phyloP scores from a whole-genome alignment of 1,284 basidiomycete genomes.

The Austroboletus niveus region DNA sequence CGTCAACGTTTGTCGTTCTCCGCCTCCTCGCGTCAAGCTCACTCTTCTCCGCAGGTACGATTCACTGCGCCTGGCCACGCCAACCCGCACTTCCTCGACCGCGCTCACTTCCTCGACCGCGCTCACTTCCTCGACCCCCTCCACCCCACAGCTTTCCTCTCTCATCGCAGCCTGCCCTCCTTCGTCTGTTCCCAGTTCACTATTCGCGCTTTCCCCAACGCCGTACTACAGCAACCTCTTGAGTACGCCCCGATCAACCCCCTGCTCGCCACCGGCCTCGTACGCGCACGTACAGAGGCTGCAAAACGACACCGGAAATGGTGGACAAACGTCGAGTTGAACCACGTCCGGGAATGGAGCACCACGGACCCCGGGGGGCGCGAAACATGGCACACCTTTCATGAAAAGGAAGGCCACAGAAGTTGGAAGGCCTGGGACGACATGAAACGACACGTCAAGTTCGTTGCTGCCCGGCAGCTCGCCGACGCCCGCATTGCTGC shows the following conservation, averaged over 20 bases:
- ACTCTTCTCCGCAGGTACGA: conserved; percentile 2
- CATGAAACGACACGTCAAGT: not conserved
- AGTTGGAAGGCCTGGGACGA: not conserved
- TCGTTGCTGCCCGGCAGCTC: too few relatives aligned
- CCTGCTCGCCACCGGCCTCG: conserved; percentile 9
- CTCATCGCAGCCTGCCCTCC: conserved; percentile 13
- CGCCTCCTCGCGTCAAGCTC: not conserved
- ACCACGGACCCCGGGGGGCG: not conserved
- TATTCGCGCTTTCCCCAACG: conserved; percentile 28
- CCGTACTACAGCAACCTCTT: conserved; percentile 16
- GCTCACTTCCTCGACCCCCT: conserved; percentile 12
- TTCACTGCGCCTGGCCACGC: conserved; percentile 12
- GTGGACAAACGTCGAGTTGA: not conserved
- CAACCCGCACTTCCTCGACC: conserved; percentile 15
- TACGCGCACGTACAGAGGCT: not conserved
- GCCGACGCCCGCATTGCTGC: not conserved
- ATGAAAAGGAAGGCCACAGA: not conserved
- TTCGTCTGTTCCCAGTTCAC: conserved; percentile 22
- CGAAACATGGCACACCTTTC: not conserved
- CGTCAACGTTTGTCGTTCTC: not conserved
- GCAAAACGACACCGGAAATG: not conserved
- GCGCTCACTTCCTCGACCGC: conserved; percentile 10
- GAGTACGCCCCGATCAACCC: conserved; percentile 16
- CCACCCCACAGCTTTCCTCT: conserved; percentile 21
- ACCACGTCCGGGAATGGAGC: not conserved